Evolutionary conservation across 345 rosid genomes (phyloP).

Genomic region (Reutealis trisperma): DNA sequence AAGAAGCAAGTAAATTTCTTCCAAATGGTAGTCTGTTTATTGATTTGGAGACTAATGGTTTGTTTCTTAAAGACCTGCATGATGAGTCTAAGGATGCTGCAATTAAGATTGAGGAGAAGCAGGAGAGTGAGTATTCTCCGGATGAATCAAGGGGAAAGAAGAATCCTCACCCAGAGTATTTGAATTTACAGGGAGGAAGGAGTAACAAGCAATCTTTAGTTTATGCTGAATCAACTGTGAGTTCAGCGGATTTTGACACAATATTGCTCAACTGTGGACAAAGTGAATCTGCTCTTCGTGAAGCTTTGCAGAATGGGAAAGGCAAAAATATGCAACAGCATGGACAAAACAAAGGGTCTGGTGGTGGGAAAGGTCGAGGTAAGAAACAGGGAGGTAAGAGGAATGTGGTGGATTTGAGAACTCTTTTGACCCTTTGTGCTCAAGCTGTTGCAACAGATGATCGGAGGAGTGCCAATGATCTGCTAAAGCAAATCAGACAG

Average conservation of each 20-base stretch:
- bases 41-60: constrained; percentile 32
- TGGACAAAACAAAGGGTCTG: constrained; percentile 18
- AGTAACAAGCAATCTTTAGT: constrained; percentile 35
- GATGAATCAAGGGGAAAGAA: constrained; percentile 29
- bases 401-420: constrained; percentile 45
- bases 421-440: constrained; percentile 44
- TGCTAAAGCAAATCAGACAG: constrained; percentile 40
- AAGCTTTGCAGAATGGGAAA: constrained; percentile 20
- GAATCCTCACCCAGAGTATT: constrained; percentile 28
- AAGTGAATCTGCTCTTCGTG: constrained; percentile 26
- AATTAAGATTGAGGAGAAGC: constrained; percentile 22
- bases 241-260: constrained; percentile 29
- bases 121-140: constrained; percentile 7
- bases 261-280: constrained; percentile 23
- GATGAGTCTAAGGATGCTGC: constrained; percentile 27
- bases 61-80: constrained; percentile 31
- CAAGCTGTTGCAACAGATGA: constrained; percentile 41
- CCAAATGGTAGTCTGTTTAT: constrained; percentile 34
- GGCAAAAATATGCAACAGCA: constrained; percentile 14
- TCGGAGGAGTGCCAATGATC: constrained; percentile 31
- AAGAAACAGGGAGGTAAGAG: constrained; percentile 32
- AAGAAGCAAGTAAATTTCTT: constrained; percentile 65
- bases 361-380: constrained; percentile 30
- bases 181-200: constrained; percentile 26
- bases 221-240: constrained; percentile 23